phyloP scores from a whole-genome alignment of 2,329 filamentous ascomycete genomes.

The Trichophyton mentagrophytes region DNA sequence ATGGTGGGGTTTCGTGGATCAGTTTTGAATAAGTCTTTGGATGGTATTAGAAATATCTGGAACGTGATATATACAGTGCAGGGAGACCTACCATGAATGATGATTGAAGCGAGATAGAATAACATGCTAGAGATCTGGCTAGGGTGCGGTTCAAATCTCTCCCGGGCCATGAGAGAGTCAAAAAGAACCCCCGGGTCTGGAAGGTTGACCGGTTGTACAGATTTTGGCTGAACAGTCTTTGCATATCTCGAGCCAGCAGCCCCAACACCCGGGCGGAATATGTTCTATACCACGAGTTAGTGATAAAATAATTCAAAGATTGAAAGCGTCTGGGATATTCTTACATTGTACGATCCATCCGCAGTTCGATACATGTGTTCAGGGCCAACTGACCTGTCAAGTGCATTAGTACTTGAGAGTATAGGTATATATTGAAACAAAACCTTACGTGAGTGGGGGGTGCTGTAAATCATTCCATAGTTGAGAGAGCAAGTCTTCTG shows the following conservation, averaged over 20 bases:
- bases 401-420: neutral
- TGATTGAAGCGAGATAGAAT: constrained; percentile 40
- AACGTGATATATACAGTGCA: neutral
- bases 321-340: neutral
- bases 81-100: constrained; percentile 34
- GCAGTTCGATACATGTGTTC: constrained; percentile 22
- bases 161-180: constrained; percentile 14
- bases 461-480: constrained; percentile 24
- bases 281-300: constrained; percentile 12
- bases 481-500: constrained; percentile 17
- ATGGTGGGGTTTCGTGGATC: constrained; percentile 23
- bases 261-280: constrained; percentile 16
- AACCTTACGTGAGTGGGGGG: constrained; percentile 20
- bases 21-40: constrained; percentile 37
- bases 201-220: constrained; percentile 11
- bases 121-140: constrained; percentile 37
- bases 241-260: constrained; percentile 19
- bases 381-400: constrained; percentile 30
- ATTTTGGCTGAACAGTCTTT: constrained; percentile 16
- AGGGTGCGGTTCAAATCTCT: constrained; percentile 24
- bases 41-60: neutral
- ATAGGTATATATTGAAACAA: neutral
- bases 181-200: constrained; percentile 19
- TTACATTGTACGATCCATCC: constrained; percentile 19
- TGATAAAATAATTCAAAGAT: neutral